Percentiles rank a stretch among this genome's conserved stretches.
Evolutionary conservation across 169 alveolate genomes (phyloP).

Genomic region (Hammondia hammondi): DNA sequence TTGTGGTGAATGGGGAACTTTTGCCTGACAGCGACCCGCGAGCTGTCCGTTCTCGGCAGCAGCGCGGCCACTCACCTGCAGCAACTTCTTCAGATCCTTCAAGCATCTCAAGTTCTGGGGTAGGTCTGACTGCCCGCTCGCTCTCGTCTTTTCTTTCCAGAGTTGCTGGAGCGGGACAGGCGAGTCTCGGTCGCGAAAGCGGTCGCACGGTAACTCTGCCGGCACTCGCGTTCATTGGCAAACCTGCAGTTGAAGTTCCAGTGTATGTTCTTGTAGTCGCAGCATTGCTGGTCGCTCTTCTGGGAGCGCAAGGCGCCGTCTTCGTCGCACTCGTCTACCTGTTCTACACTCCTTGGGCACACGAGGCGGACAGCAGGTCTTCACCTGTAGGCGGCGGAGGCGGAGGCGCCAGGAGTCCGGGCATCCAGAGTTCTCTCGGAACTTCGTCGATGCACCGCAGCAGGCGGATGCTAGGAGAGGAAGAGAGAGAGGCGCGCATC

Average conservation of each 20-base stretch:
- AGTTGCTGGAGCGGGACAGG: neutral
- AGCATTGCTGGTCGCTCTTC: neutral
- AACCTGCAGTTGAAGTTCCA: neutral
- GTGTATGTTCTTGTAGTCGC: neutral
- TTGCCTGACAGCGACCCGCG: slow-evolving; percentile 8
- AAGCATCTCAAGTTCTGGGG: neutral
- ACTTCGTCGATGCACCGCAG: neutral
- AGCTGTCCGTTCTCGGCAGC: neutral
- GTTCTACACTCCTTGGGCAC: neutral
- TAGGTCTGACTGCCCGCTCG: neutral
- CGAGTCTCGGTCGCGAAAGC: neutral
- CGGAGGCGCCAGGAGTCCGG: neutral
- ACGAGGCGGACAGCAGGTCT: neutral
- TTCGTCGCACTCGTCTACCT: neutral
- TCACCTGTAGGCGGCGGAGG: too few species aligned
- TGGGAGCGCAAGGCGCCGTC: neutral
- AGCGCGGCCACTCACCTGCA: neutral
- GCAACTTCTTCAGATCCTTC: neutral
- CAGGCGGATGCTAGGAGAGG: neutral
- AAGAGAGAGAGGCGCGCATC: neutral
- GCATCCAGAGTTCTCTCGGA: neutral
- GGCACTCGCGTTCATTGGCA: neutral
- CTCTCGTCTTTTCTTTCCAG: neutral
- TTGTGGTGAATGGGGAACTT: neutral
- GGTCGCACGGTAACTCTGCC: neutral